These are phyloP conservation scores for Puccinia sorghi DNA, from an alignment of 1,284 basidiomycete species.

Conservation along the genomic window DNA sequence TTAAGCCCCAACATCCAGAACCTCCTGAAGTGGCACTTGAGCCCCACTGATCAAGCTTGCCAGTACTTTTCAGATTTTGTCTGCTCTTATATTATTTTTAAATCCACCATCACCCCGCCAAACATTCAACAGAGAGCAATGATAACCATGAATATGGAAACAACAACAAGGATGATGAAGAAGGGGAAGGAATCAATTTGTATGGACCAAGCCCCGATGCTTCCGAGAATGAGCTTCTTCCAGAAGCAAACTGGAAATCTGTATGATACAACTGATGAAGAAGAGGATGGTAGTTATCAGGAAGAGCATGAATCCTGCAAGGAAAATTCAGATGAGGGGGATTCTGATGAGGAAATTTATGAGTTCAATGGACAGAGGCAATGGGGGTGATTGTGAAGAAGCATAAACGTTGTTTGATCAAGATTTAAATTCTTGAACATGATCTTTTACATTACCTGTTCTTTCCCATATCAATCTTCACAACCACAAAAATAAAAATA, in stretches of 20 bases:
- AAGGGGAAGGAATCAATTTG: constrained; percentile 1
- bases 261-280: background rate
- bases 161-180: background rate
- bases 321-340: background rate
- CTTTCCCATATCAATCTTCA: no score
- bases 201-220: background rate
- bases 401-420: no score
- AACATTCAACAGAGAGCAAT: background rate
- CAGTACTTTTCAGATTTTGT: no score
- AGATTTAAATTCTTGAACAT: background rate
- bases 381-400: background rate
- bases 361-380: background rate
- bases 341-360: background rate
- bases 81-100: no score
- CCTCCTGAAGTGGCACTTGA: no score
- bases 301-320: background rate
- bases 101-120: no score
- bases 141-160: no score
- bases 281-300: background rate
- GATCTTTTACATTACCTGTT: no score
- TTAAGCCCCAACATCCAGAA: no score
- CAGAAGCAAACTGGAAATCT: background rate
- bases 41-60: no score
- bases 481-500: no score
- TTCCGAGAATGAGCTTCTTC: constrained; percentile 6